Percentiles rank a stretch among this genome's conserved stretches.
phyloP scores from a whole-genome alignment of 164 flowering plant species.

The Chimonanthus salicifolius region DNA sequence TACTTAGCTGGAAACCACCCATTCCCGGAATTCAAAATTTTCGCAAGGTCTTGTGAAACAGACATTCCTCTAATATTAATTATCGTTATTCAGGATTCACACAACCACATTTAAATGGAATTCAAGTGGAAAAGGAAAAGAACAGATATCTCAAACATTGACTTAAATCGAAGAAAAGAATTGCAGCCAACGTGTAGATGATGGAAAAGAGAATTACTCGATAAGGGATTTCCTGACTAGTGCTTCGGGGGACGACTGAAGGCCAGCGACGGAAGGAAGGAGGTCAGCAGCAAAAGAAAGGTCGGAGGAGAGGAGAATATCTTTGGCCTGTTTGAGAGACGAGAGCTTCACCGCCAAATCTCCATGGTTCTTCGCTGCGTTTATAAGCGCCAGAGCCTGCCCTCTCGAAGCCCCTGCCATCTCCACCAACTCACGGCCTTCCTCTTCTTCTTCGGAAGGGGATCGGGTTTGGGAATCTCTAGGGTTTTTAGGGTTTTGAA shows the following conservation, averaged over 20 bases:
- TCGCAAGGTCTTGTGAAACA: too few relatives aligned
- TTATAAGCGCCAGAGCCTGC: constrained; percentile 65
- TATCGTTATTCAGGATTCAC: neutral
- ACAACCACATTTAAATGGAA: neutral
- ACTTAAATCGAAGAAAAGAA: neutral
- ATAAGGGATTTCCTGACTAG: constrained; percentile 57
- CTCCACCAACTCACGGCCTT: neutral
- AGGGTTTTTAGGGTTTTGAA: neutral
- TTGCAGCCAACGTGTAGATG: neutral
- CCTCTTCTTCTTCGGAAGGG: neutral
- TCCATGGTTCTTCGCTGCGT: constrained; percentile 76
- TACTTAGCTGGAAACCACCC: neutral
- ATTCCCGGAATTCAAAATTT: neutral
- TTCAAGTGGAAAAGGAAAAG: too few relatives aligned
- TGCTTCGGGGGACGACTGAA: constrained; percentile 56
- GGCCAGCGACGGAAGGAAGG: constrained; percentile 59
- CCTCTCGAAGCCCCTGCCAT: constrained; percentile 55
- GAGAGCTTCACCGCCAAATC: constrained; percentile 91
- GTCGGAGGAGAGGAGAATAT: constrained; percentile 43
- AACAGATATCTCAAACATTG: neutral
- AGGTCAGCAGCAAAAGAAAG: constrained; percentile 59
- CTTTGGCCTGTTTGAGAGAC: constrained; percentile 64
- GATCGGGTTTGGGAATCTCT: neutral
- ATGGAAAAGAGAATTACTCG: constrained; percentile 43
- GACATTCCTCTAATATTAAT: too few relatives aligned